Evolutionary conservation across 1,284 basidiomycete species (phyloP).

Genomic region (Ceratobasidium sp.): DNA sequence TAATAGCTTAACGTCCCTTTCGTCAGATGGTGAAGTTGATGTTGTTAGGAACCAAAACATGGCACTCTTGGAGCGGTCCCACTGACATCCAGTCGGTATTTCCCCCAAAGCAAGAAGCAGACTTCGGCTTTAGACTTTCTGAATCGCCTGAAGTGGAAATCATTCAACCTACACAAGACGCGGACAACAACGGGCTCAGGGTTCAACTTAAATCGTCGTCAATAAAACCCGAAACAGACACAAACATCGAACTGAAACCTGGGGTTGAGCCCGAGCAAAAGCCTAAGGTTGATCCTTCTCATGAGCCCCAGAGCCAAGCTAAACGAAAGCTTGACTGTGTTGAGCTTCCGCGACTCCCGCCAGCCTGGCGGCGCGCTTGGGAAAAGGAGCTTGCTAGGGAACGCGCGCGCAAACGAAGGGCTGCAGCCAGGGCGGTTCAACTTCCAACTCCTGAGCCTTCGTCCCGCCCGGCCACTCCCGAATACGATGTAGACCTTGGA

Average conservation of each 20-base stretch:
- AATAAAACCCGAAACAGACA: background rate
- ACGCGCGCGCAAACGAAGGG: background rate
- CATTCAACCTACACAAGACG: background rate
- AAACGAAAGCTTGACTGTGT: constrained; percentile 23
- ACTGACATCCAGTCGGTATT: background rate
- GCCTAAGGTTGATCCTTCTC: background rate
- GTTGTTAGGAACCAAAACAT: background rate
- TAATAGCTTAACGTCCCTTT: background rate
- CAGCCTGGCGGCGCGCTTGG: constrained; percentile 20
- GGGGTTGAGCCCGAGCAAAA: background rate
- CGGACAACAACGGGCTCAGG: background rate
- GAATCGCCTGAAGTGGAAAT: background rate
- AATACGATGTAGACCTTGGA: constrained; percentile 9
- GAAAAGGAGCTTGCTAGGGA: background rate
- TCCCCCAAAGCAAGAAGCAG: background rate
- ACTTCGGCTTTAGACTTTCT: background rate
- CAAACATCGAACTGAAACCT: background rate
- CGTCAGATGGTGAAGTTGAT: background rate
- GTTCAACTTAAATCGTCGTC: background rate
- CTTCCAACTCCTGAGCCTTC: constrained; percentile 15
- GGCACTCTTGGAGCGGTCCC: background rate
- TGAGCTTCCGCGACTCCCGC: constrained; percentile 22
- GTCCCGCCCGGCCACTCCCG: constrained; percentile 44
- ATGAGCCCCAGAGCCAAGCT: background rate
- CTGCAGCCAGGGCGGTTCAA: background rate